phyloP scores from a whole-genome alignment of 2,329 filamentous ascomycete species.

The Madurella mycetomatis region DNA sequence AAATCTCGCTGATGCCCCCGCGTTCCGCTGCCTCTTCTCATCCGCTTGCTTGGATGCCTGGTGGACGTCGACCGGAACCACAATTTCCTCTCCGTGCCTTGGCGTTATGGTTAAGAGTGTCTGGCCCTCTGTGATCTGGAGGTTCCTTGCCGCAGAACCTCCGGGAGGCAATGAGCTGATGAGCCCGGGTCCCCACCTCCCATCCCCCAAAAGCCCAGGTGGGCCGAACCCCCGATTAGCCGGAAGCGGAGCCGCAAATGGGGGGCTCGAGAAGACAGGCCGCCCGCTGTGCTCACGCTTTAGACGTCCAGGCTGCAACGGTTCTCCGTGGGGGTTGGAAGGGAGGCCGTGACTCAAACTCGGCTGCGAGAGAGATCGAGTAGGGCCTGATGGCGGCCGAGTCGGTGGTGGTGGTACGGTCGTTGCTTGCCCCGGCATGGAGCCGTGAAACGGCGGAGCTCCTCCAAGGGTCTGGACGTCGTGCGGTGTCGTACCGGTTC shows the following conservation, averaged over 20 bases:
- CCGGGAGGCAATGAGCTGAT: constrained; percentile 14
- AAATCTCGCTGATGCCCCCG: constrained; percentile 78
- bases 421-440: constrained; percentile 2
- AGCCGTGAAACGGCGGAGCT: constrained; percentile 17
- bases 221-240: constrained; percentile 7
- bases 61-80: constrained; percentile 71
- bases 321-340: constrained; percentile 21
- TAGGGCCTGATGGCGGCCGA: constrained; percentile 25
- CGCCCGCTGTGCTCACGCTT: constrained; percentile 21
- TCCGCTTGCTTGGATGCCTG: constrained; percentile 78
- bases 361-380: constrained; percentile 37
- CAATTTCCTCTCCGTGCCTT: constrained; percentile 41
- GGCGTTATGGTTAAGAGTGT: constrained; percentile 33
- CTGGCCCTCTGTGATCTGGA: constrained; percentile 28
- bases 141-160: constrained; percentile 13
- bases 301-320: constrained; percentile 2
- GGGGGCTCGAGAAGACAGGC: constrained; percentile 17
- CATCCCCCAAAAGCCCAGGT: constrained; percentile 11
- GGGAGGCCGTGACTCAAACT: constrained; percentile 25
- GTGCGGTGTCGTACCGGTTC: constrained; percentile 15
- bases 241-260: constrained; percentile 12
- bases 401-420: constrained; percentile 12
- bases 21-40: constrained; percentile 81
- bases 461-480: constrained; percentile 22
- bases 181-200: constrained; percentile 18